A percentile compares a stretch with the other conserved stretches of the same genome.
Conservation (phyloP, 306 rosid species). For the Pachyrhizus erosus region DNA sequence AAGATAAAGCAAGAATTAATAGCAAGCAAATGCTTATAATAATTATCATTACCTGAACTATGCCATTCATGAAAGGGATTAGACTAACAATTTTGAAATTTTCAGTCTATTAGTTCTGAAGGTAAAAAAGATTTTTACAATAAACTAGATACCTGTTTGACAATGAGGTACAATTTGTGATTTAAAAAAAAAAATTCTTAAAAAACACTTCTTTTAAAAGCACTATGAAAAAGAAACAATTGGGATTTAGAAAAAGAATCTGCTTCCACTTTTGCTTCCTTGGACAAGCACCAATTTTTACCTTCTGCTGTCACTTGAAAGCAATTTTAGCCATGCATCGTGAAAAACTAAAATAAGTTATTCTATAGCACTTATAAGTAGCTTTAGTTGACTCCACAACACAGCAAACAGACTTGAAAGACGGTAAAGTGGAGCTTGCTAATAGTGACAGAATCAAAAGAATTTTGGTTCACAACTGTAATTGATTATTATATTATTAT, state of each 20-base stretch:
- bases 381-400: not conserved
- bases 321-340: slow-evolving; percentile 2
- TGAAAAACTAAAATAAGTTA: not conserved
- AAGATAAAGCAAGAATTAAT: slow-evolving; percentile 35
- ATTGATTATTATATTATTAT: not conserved
- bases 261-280: slow-evolving; percentile 9
- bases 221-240: not conserved
- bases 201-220: not conserved
- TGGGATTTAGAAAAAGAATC: not conserved
- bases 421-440: not conserved
- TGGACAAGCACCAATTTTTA: not conserved
- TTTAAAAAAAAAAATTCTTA: not conserved
- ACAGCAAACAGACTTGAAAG: not conserved
- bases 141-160: not conserved
- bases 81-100: slow-evolving; percentile 21
- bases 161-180: not conserved
- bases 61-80: slow-evolving; percentile 16
- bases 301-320: not conserved
- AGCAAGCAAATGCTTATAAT: slow-evolving; percentile 27
- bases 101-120: not conserved
- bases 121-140: not conserved
- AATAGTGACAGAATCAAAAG: slow-evolving; percentile 19
- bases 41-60: not conserved
- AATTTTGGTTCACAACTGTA: slow-evolving; percentile 13
- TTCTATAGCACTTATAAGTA: not conserved